Evolutionary conservation across 805 yeast genomes (phyloP), one percentile per base, ranked within the genome.

Genomic region (Cyberlindnera meyerae): DNA sequence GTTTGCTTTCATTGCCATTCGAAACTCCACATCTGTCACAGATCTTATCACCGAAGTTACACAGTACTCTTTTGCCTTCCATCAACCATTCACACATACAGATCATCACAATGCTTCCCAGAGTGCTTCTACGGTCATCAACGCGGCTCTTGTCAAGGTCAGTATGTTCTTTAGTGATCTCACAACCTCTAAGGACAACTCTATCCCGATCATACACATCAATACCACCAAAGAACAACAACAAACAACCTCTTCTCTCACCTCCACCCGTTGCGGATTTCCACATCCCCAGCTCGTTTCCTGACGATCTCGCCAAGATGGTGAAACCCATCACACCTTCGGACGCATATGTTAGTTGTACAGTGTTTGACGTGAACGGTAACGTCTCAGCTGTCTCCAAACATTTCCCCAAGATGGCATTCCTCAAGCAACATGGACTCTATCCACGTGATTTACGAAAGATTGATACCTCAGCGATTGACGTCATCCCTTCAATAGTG

Each of bases 391-490:
- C 85, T 0, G 84, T 87, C 1, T 84, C 95, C 2, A 79, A 82
- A 39, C 81, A 78, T 51, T 86, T 81, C 55, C 87, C 88, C 33
- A 82, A 85, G 58, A 75, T 85, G 61, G 71, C 76, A 39, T 81
- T 93, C 47, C 62, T 93, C 11, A 73, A 77, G 37, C 78, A 82
- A 31, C 82, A 87, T 58, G 75, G 79, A 17, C 57, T 89, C 18
- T 86, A 80, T 45, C 95, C 97, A 2, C 66, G 97, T 61, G 97
- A 89, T 58, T 63, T 89, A 44, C 62, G 97, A 21, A 88, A 85
- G 53, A 81, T 89, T 35, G 96, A 54, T 61, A 72, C 69, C 39
- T 82, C 84, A 24, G 70, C 79, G 18, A 69, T 82, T 37, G 95
- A 87, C 58, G 85, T 90, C 15, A 89, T 89, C 4, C 98, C 98